Evolutionary conservation across 2,329 filamentous ascomycete species (phyloP), one percentile per base, ranked within the genome.

Genomic region (Dactylellina leptospora): DNA sequence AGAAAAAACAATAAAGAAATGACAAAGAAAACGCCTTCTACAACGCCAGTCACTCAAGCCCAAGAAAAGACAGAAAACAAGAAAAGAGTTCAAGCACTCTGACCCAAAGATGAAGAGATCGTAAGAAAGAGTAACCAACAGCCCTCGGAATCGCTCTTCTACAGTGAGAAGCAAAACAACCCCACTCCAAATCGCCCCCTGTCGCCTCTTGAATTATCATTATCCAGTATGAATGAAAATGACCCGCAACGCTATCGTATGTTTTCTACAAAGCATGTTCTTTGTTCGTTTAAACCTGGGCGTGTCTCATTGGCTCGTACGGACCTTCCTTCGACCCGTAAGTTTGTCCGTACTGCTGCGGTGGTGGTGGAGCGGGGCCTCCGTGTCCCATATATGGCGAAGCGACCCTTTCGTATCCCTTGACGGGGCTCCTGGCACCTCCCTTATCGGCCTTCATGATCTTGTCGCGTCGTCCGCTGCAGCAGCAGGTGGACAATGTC

Each of bases 401-500:
- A 1, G 75, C 44, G 53, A 77, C 73, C 47, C 76, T 75, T 61
- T 76, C 73, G 47, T 77, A 77, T 10, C 64, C 50, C 38, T 74
- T 72, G 27, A 62, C 55, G 18, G 56, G 55, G 22, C 47, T 63
- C 11, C 55, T 42, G 27, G 56, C 55, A 16, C 61, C 48, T 5
- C 25, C n/a, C 18, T 64, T 70, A 10, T 74, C 72, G 2, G 64
- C 61, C 44, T 63, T 75, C 74, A 77, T 76, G 28, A 77, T 56
- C 10, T 54, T 74, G 22, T 74, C 63, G 2, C 71, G 58, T 25
- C 84, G 83, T 48, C 91, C 91, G 76, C 85, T 87, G 84, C 93
- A 96, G 87, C 93, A 97, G 88, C 93, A 97, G 77, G 90, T 86
- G 80, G 88, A 91, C 80, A 96, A 87, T 78, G 93, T 82, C 93